Evolutionary conservation across 495 filamentous ascomycete genomes (phyloP).

Genomic region (Endocarpon pusillum): DNA sequence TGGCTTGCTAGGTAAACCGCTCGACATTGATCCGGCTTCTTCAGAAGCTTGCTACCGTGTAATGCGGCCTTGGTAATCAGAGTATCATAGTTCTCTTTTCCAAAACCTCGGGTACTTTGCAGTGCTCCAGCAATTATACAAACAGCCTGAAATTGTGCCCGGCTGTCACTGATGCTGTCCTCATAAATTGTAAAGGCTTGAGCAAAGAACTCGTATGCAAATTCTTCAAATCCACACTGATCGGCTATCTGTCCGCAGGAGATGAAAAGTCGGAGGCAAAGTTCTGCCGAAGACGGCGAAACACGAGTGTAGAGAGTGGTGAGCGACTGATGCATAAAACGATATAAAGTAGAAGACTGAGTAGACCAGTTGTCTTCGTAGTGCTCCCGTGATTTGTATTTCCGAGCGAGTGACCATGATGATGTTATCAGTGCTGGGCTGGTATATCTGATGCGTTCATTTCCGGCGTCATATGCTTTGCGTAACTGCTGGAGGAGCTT

Average conservation of each 20-base stretch:
- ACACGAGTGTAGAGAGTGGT: constrained; percentile 82
- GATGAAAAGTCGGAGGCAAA: constrained; percentile 74
- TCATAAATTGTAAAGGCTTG: constrained; percentile 98
- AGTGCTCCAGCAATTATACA: constrained; percentile 84
- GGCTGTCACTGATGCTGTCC: constrained; percentile 82
- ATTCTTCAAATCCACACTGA: constrained; percentile 82
- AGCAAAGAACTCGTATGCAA: constrained; percentile 95
- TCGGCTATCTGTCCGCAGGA: constrained; percentile 87
- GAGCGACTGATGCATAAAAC: constrained; percentile 78
- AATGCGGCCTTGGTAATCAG: constrained; percentile 93
- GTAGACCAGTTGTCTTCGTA: constrained; percentile 90
- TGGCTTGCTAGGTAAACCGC: constrained; percentile 93
- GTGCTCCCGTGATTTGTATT: constrained; percentile 81
- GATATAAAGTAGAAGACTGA: constrained; percentile 76
- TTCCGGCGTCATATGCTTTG: constrained; percentile 80
- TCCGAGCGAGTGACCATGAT: constrained; percentile 74
- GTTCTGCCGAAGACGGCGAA: constrained; percentile 56
- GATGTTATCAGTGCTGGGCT: constrained; percentile 85
- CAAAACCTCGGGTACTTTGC: constrained; percentile 71
- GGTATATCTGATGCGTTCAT: constrained; percentile 88
- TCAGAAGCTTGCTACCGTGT: constrained; percentile 90
- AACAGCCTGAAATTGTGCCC: constrained; percentile 94
- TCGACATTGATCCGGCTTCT: constrained; percentile 94
- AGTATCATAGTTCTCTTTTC: constrained; percentile 94
- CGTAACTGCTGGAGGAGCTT: constrained; percentile 72